Percentiles rank a stretch among this genome's conserved stretches.
phyloP scores from a whole-genome alignment of 2,329 filamentous ascomycete species.

The Metarhizium brunneum region DNA sequence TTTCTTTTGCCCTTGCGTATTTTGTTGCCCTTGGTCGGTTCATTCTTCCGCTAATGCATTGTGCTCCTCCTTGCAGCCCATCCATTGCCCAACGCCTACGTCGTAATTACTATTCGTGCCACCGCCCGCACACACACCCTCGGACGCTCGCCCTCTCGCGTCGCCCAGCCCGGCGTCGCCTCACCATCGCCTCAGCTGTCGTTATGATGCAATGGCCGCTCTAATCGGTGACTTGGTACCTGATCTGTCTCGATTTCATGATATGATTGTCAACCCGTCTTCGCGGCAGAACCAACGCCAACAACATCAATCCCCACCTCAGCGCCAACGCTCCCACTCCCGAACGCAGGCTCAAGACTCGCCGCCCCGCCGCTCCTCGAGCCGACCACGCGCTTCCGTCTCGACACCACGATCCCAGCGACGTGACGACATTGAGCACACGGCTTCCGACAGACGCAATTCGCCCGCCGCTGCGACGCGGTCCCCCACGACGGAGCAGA shows the following conservation, averaged over 20 bases:
- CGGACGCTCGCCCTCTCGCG: not conserved
- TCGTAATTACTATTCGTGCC: not conserved
- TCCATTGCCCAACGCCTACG: not conserved
- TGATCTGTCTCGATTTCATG: slow-evolving; percentile 61
- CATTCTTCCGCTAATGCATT: not conserved
- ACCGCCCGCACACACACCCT: not conserved
- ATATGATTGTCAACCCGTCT: slow-evolving; percentile 51
- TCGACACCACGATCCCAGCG: slow-evolving; percentile 17
- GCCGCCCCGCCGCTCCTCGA: slow-evolving; percentile 18
- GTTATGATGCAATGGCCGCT: slow-evolving; percentile 48
- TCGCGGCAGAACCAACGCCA: slow-evolving; percentile 38
- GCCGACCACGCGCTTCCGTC: slow-evolving; percentile 14
- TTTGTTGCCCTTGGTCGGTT: not conserved
- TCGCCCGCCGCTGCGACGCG: not conserved
- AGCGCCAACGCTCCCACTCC: slow-evolving; percentile 12
- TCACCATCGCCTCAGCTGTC: slow-evolving; percentile 2
- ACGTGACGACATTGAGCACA: slow-evolving; percentile 10
- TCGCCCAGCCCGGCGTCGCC: not conserved
- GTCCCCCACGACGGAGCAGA: not conserved
- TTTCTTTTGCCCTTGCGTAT: not conserved
- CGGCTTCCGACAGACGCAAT: not conserved
- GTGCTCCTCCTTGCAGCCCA: slow-evolving; percentile 1
- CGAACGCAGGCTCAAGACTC: slow-evolving; percentile 10
- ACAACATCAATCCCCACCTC: slow-evolving; percentile 29
- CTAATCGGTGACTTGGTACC: slow-evolving; percentile 64